Conservation (phyloP, 495 filamentous ascomycete genomes). For the Ramalina intermedia region DNA sequence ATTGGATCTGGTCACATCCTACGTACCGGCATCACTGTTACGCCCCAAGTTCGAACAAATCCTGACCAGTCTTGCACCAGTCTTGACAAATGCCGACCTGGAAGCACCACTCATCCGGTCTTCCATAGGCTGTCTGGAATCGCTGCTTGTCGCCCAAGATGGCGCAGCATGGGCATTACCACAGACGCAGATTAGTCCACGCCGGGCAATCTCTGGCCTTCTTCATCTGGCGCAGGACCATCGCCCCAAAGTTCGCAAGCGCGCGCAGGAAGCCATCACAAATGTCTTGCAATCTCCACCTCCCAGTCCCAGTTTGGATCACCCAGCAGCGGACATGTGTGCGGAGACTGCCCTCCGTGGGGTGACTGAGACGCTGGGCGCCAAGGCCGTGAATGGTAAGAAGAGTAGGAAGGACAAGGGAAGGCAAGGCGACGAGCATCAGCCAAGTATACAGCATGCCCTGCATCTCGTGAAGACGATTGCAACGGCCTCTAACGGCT, state of each 20-base stretch:
- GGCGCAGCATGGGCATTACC: slow-evolving; percentile 72
- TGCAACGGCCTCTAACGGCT: slow-evolving; percentile 72
- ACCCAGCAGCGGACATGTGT: slow-evolving; percentile 90
- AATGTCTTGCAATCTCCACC: slow-evolving; percentile 72
- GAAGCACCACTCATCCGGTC: slow-evolving; percentile 77
- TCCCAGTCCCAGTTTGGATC: slow-evolving; percentile 79
- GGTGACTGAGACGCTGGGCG: slow-evolving; percentile 51
- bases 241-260: slow-evolving; percentile 86
- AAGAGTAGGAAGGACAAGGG: slow-evolving; percentile 52
- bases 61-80: slow-evolving; percentile 69
- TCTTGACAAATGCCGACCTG: slow-evolving; percentile 61
- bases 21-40: slow-evolving; percentile 69
- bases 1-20: slow-evolving; percentile 76
- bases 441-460: slow-evolving; percentile 77
- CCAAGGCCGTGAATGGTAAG: slow-evolving; percentile 30
- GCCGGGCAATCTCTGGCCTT: slow-evolving; percentile 76
- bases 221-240: slow-evolving; percentile 72
- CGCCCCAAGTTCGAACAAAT: slow-evolving; percentile 90
- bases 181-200: slow-evolving; percentile 70
- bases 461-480: slow-evolving; percentile 83
- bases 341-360: slow-evolving; percentile 73
- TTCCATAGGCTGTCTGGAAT: slow-evolving; percentile 87
- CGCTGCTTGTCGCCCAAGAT: slow-evolving; percentile 78
- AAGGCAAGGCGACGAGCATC: slow-evolving; percentile 41
- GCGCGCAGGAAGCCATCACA: slow-evolving; percentile 77